Evolutionary conservation across 2,329 filamentous ascomycete species (phyloP).

Genomic region (Tolypocladium album): DNA sequence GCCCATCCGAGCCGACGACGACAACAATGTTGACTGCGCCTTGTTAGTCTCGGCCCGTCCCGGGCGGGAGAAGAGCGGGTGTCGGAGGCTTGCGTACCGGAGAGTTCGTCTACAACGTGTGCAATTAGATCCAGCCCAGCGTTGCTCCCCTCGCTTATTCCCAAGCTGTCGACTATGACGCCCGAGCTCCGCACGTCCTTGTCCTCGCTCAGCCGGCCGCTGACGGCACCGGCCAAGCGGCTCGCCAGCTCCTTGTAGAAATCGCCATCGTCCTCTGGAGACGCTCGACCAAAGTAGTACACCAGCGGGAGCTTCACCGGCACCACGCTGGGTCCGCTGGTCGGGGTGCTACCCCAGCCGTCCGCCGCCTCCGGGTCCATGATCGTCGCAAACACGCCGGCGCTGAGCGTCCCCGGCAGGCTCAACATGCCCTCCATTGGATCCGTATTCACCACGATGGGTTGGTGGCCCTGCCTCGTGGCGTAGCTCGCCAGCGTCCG

Average conservation of each 20-base stretch:
- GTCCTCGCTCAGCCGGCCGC: conserved; percentile 69
- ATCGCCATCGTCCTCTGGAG: conserved; percentile 59
- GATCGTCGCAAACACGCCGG: conserved; percentile 76
- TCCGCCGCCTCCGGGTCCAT: conserved; percentile 72
- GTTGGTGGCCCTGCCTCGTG: conserved; percentile 61
- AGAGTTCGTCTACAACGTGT: conserved; percentile 57
- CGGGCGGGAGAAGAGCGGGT: not conserved
- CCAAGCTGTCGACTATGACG: conserved; percentile 76
- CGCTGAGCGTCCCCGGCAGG: conserved; percentile 72
- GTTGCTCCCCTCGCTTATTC: conserved; percentile 54
- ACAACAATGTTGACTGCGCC: conserved; percentile 68
- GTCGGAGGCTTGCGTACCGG: conserved; percentile 20
- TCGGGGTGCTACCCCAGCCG: conserved; percentile 83
- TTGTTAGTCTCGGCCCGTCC: conserved; percentile 12
- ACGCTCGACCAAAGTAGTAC: conserved; percentile 73
- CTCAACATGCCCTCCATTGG: conserved; percentile 69
- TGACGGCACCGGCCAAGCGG: conserved; percentile 67
- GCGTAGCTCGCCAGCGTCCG: conserved; percentile 74
- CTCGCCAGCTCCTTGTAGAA: conserved; percentile 67
- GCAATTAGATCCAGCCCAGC: conserved; percentile 65
- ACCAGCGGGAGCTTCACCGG: conserved; percentile 88
- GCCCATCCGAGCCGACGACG: conserved; percentile 66
- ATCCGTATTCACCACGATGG: conserved; percentile 76
- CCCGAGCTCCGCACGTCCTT: conserved; percentile 59
- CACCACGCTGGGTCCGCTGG: conserved; percentile 76